Conservation (phyloP, 495 filamentous ascomycete genomes). For the Xylaria telfairii region DNA sequence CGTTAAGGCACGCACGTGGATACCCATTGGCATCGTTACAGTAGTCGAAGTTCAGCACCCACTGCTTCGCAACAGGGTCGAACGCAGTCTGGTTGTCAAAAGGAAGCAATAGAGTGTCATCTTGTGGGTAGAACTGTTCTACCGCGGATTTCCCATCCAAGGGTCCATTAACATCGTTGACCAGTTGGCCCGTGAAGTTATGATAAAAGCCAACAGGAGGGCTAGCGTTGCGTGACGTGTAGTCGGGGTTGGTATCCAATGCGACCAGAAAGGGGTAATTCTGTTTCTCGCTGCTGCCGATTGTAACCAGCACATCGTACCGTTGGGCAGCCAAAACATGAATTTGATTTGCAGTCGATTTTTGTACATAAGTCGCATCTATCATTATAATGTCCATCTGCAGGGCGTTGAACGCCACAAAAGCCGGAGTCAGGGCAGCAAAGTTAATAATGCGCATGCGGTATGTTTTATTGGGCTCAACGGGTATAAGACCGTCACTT, state of each 20-base stretch:
- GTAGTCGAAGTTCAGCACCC: constrained; percentile 66
- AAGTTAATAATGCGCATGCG: constrained; percentile 77
- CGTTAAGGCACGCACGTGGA: constrained; percentile 78
- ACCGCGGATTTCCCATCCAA: constrained; percentile 55
- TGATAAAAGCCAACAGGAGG: constrained; percentile 37
- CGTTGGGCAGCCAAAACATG: constrained; percentile 67
- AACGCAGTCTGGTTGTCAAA: constrained; percentile 57
- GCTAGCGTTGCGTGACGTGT: constrained; percentile 36
- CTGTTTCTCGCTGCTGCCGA: constrained; percentile 39
- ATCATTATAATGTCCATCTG: constrained; percentile 66
- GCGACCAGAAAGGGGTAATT: constrained; percentile 66
- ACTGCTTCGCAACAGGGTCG: constrained; percentile 56
- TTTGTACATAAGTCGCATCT: constrained; percentile 50
- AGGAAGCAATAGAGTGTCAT: constrained; percentile 68
- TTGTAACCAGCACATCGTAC: constrained; percentile 62
- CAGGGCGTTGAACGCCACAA: constrained; percentile 68
- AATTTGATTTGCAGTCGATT: constrained; percentile 42
- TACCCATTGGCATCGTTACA: constrained; percentile 66
- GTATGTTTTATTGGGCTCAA: constrained; percentile 77
- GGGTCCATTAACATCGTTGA: constrained; percentile 64
- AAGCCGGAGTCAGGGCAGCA: constrained; percentile 63
- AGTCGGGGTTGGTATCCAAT: constrained; percentile 55
- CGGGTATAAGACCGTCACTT: constrained; percentile 58
- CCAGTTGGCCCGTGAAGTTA: constrained; percentile 64
- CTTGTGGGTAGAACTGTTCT: constrained; percentile 62